Evolutionary conservation across 2,329 filamentous ascomycete genomes (phyloP), one percentile per base, ranked within the genome.

Genomic region (Fusarium cyanostomum): DNA sequence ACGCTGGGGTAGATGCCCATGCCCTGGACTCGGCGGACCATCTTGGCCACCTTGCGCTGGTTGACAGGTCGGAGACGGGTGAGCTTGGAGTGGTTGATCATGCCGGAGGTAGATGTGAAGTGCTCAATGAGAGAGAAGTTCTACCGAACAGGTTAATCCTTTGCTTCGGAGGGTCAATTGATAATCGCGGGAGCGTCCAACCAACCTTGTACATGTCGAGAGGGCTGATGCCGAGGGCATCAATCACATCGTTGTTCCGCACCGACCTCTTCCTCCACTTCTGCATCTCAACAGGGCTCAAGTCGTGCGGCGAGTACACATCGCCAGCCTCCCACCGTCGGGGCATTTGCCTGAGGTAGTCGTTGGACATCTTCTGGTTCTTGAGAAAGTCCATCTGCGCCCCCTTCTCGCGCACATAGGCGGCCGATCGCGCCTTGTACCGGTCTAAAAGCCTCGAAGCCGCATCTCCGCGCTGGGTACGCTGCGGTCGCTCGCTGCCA

Each of bases 81-180:
- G 21, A 89, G 81, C 7, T 77, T 83, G n/a, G 86, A 83, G 74
- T 90, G 88, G 79, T 87, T 91, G 75, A 99, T 97, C 58, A 93
- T 87, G 46, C 94, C 95, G 80, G 92, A 91, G 10, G 89, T 79
- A 1, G 91, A 92, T 72, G 95, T 90, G 76, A 91, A 97, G 75
- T 97, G 93, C 28, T 91, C 91, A 78, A 98, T 90, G 60, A 99
- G 86, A 33, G 91, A 87, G 76, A 96, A 96, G 79, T 99, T 99
- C 93, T 97, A 43, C 28, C 46, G 27, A 31, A 49, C 3, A 11
- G 9, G 43, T 70, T 12, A 69, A 45, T 49, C 4, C 6, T n/a
- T 18, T 21, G 21, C 21, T 21, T 21, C 21, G 6, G 10, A 12
- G 12, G 16, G 11, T 27, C 38, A 39, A 10, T 21, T 16, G 4